These are phyloP conservation scores for Boletellus emodensis DNA, from an alignment of 768 basidiomycete genomes.

Conservation along the genomic window DNA sequence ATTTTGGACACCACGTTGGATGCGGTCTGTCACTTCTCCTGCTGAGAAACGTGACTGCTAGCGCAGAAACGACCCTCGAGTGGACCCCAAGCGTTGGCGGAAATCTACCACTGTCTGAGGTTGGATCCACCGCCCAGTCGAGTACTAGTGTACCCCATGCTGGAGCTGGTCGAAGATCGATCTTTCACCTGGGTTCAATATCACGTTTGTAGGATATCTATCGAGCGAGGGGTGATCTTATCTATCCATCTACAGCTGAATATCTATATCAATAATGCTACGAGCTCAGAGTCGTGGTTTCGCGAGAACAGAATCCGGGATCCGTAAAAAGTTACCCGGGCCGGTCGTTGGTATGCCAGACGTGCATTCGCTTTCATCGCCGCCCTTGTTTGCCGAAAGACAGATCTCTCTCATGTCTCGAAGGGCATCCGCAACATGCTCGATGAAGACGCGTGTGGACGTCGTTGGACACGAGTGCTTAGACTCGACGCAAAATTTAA, in stretches of 20 bases:
- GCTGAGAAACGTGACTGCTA: too few species aligned
- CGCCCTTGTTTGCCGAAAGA: slow-evolving; percentile 6
- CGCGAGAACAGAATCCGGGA: slow-evolving; percentile 6
- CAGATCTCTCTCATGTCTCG: slow-evolving; percentile 66
- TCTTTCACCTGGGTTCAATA: too few species aligned
- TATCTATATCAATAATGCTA: background rate
- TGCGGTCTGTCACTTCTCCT: too few species aligned
- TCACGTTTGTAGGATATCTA: background rate
- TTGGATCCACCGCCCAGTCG: too few species aligned
- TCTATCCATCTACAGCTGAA: background rate
- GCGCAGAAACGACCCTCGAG: too few species aligned
- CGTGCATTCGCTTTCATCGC: slow-evolving; percentile 3
- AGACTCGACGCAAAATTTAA: slow-evolving; percentile 94
- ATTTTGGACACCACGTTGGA: too few species aligned
- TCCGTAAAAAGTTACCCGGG: background rate
- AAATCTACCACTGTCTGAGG: too few species aligned
- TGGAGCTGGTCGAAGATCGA: too few species aligned
- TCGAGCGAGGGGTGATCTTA: slow-evolving; percentile 10
- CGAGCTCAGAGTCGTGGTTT: slow-evolving; percentile 15
- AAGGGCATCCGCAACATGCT: slow-evolving; percentile 57
- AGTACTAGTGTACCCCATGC: too few species aligned
- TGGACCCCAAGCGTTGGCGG: too few species aligned
- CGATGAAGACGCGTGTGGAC: slow-evolving; percentile 66
- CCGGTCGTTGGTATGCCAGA: background rate
- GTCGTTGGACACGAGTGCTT: slow-evolving; percentile 69